These are phyloP conservation scores for Helotiales sp. DNA, from an alignment of 2,329 filamentous ascomycete species.

Conservation along the genomic window DNA sequence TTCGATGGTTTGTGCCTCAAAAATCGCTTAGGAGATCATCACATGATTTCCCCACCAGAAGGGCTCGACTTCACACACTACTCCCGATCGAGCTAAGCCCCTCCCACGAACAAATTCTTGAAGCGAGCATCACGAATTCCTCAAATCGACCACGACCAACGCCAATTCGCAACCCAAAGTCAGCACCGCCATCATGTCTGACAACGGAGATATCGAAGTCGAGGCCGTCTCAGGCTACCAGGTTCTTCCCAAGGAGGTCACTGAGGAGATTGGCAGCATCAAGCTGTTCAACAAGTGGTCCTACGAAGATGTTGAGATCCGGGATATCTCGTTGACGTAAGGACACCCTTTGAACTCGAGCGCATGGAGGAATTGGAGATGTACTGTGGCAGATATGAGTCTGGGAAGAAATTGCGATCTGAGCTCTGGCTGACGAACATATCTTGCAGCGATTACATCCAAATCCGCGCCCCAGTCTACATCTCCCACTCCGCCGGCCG, in stretches of 20 bases:
- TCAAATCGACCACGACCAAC: constrained; percentile 12
- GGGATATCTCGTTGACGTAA: constrained; percentile 99
- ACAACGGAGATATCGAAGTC: constrained; percentile 91
- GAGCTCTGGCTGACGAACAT: constrained; percentile 34
- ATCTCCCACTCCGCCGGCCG: constrained; percentile 97
- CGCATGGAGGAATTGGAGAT: constrained; percentile 13
- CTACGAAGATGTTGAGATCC: constrained; percentile 99
- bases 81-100: background rate
- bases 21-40: constrained; percentile 7
- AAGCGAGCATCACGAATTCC: constrained; percentile 6
- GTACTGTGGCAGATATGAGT: constrained; percentile 17
- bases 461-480: constrained; percentile 98
- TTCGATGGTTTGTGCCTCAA: background rate
- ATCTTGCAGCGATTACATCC: constrained; percentile 89
- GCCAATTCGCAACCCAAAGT: constrained; percentile 21
- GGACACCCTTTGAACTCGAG: constrained; percentile 39
- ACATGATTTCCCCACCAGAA: background rate
- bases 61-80: background rate
- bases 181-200: constrained; percentile 74
- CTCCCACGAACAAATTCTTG: background rate
- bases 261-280: constrained; percentile 83
- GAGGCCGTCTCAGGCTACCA: constrained; percentile 73
- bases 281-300: constrained; percentile 99
- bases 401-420: background rate
- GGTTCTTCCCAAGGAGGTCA: constrained; percentile 91